These are phyloP conservation scores for Paratinospora sagittata DNA, from an alignment of 164 flowering plant genomes.

Conservation along the genomic window DNA sequence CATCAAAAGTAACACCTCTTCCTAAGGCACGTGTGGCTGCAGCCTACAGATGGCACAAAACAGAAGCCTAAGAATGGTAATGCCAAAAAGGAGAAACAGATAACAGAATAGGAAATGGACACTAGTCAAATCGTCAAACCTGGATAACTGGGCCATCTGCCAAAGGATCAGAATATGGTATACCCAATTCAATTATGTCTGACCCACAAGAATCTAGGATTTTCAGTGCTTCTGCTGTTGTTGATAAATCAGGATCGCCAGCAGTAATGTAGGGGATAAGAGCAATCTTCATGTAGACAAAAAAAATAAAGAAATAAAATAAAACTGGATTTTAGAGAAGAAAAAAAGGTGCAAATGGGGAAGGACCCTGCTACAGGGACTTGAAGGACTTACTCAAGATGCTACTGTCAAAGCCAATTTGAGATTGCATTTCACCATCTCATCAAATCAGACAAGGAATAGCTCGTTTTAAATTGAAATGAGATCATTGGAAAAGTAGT, in stretches of 20 bases:
- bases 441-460: too few relatives aligned
- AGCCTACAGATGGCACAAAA: slow-evolving; percentile 41
- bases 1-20: slow-evolving; percentile 60
- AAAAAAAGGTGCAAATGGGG: too few relatives aligned
- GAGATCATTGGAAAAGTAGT: too few relatives aligned
- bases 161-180: slow-evolving; percentile 90
- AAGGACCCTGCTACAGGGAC: too few relatives aligned
- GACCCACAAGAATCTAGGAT: slow-evolving; percentile 79
- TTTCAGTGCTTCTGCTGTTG: slow-evolving; percentile 81
- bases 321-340: too few relatives aligned
- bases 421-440: too few relatives aligned
- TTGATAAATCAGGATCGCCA: slow-evolving; percentile 90
- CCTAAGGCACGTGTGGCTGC: slow-evolving; percentile 87
- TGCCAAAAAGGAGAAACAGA: not conserved
- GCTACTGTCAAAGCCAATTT: too few relatives aligned
- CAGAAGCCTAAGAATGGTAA: not conserved
- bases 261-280: slow-evolving; percentile 85
- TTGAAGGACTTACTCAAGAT: too few relatives aligned
- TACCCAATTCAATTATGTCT: slow-evolving; percentile 82
- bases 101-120: not conserved
- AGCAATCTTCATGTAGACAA: slow-evolving; percentile 49
- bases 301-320: too few relatives aligned
- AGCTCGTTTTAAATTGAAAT: too few relatives aligned
- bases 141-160: slow-evolving; percentile 98
- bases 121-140: slow-evolving; percentile 29